Evolutionary conservation across 352 stramenopile genomes (phyloP).

Genomic region (Nannochloropsis limnetica): DNA sequence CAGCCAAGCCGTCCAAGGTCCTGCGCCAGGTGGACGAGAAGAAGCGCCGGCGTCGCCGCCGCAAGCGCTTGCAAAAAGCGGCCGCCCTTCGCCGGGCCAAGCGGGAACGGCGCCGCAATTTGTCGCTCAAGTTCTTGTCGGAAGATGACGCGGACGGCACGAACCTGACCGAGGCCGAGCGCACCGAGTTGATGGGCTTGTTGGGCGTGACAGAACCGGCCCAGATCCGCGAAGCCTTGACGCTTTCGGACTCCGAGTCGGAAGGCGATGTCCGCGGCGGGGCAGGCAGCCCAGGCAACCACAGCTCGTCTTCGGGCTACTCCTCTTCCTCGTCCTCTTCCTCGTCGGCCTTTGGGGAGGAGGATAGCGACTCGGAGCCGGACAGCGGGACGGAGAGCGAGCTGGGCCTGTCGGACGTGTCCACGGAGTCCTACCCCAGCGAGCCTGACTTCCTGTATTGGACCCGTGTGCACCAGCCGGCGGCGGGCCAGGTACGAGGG

Average conservation of each 20-base stretch:
- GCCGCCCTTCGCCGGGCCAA: neutral
- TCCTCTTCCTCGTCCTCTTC: neutral
- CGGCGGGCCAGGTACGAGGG: neutral
- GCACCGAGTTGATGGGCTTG: neutral
- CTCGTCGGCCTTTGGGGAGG: neutral
- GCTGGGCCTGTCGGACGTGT: constrained; percentile 13
- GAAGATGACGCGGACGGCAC: neutral
- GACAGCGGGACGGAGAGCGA: constrained; percentile 32
- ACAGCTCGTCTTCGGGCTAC: neutral
- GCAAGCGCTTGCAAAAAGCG: constrained; percentile 6
- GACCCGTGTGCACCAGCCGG: neutral
- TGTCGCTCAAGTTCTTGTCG: neutral
- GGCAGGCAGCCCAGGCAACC: neutral
- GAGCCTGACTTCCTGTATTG: constrained; percentile 27
- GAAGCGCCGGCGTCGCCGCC: neutral
- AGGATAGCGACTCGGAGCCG: constrained; percentile 27
- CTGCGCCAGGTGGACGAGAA: neutral
- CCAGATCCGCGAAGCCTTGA: constrained; percentile 11
- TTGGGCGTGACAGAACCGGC: neutral
- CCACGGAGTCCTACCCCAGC: constrained; percentile 28
- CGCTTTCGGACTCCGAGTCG: constrained; percentile 1
- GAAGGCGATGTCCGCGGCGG: neutral
- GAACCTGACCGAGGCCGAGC: neutral
- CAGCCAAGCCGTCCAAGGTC: neutral
- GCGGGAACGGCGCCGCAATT: neutral